phyloP scores from a whole-genome alignment of 2,329 filamentous ascomycete genomes.

The Penicillium sp. region DNA sequence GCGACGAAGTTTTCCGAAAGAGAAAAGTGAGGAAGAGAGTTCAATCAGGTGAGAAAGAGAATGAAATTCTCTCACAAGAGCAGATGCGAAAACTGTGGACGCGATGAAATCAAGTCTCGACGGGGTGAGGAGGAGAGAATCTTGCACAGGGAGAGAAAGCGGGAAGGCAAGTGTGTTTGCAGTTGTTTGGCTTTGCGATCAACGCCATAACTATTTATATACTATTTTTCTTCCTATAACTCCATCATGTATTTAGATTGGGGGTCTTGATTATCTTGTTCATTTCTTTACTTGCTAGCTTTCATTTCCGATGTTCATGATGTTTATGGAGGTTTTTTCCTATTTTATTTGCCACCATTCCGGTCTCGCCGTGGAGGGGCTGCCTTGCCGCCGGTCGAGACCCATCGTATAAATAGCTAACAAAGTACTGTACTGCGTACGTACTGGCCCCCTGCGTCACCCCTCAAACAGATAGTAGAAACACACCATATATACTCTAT shows the following conservation, averaged over 20 bases:
- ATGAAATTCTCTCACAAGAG: not conserved
- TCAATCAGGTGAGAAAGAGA: constrained; percentile 22
- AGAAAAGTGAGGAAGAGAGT: constrained; percentile 9
- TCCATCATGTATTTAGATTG: not conserved
- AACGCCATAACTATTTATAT: not conserved
- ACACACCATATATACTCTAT: not conserved
- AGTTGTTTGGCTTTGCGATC: constrained; percentile 24
- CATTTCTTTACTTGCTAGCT: not conserved
- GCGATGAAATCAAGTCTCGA: constrained; percentile 4
- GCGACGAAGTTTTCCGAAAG: constrained; percentile 21
- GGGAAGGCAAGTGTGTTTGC: constrained; percentile 27
- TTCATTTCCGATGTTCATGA: not conserved
- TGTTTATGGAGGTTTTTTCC: not conserved
- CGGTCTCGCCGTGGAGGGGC: constrained; percentile 10
- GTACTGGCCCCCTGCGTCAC: not conserved
- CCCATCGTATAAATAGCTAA: constrained; percentile 6
- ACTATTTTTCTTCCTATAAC: not conserved
- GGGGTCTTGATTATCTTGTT: not conserved
- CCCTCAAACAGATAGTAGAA: not conserved
- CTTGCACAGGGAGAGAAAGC: constrained; percentile 24
- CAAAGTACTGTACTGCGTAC: not conserved
- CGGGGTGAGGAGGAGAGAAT: constrained; percentile 24
- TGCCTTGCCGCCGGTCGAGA: constrained; percentile 15
- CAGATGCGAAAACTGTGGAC: not conserved
- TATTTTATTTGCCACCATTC: constrained; percentile 1